phyloP scores from a whole-genome alignment of 306 rosid species.

The Inga leiocalycina region DNA sequence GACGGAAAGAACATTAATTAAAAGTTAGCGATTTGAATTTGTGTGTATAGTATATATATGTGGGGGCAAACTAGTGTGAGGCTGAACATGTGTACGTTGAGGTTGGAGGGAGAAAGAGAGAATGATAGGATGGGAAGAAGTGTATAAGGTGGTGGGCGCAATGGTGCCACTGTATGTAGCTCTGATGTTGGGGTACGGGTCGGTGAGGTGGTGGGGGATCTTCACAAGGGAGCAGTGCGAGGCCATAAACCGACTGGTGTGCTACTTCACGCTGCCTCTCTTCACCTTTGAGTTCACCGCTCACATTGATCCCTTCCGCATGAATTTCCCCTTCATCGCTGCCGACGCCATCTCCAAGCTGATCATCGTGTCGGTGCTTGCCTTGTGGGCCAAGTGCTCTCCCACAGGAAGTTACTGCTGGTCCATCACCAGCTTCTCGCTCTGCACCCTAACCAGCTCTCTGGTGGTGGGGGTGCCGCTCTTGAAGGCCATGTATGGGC shows the following conservation, averaged over 20 bases:
- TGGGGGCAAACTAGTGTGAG: too few species aligned
- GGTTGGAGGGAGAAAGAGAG: neutral
- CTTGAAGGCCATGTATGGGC: conserved; percentile 77
- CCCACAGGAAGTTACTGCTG: conserved; percentile 68
- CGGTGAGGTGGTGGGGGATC: conserved; percentile 86
- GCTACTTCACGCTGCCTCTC: conserved; percentile 88
- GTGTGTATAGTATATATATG: neutral
- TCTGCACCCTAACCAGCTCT: conserved; percentile 75
- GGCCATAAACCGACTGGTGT: conserved; percentile 80
- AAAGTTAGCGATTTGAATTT: neutral
- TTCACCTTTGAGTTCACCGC: conserved; percentile 86
- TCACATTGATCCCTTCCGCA: conserved; percentile 72
- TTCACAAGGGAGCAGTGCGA: conserved; percentile 80
- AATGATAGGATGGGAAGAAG: conserved; percentile 92
- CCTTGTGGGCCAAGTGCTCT: conserved; percentile 72
- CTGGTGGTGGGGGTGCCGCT: conserved; percentile 91
- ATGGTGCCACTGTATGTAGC: conserved; percentile 83
- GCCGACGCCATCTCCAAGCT: conserved; percentile 81
- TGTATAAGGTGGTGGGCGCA: conserved; percentile 76
- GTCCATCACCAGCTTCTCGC: conserved; percentile 84
- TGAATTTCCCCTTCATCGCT: conserved; percentile 63
- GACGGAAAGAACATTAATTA: neutral
- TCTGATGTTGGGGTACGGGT: conserved; percentile 79
- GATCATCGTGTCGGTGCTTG: conserved; percentile 62
- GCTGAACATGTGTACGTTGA: too few species aligned